Base-by-base conservation (phyloP, 2,329 filamentous ascomycete genomes). In the Penicillium sp. region DNA sequence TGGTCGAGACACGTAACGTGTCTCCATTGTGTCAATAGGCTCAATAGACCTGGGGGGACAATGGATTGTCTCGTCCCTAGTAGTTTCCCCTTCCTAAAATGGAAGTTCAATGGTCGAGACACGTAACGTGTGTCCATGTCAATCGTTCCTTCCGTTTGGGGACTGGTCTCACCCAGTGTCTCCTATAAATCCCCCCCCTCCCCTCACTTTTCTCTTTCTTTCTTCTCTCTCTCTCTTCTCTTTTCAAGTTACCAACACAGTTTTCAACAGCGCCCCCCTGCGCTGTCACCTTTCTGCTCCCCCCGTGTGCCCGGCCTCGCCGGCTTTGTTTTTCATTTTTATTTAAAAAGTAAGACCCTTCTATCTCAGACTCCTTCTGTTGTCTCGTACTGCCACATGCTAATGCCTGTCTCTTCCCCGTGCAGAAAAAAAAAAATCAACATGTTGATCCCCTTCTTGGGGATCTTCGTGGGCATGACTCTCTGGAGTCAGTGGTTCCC, bases 401-500 rank as follows among this genome's bases (percentile, higher is more conserved):
- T 55, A 21, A 55, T 21, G 2, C 5, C 13, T 23, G 13, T 38
- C n/a, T 29, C 15, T 10, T 36, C 13, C 21, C 2, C 16, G 5
- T 21, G 2, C 29, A 39, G n/a, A 38, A 39, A 31, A 53, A 21
- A 52, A 53, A 53, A 33, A 36, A 33, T 52, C 23, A 65, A 50
- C 31, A 63, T 70, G 61, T 40, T 68, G 43, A 29, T 69, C 31
- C 58, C 64, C 5, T 59, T 70, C 33, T 21, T 68, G 33, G 55
- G 60, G 4, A 29, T 66, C 31, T 58, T 66, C 40, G 25, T 63
- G 43, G 41, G 61, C 40, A 34, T 71, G 39, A 58, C 65, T 47
- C 56, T 70, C 29, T 68, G 65, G 65, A 65, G 68, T 31, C 53
- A 63, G 25, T 62, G 65, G 44, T 49, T 62, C 44, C 62, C 60